Conservation (phyloP, 805 yeast species). For the Wickerhamiella siamensis region DNA sequence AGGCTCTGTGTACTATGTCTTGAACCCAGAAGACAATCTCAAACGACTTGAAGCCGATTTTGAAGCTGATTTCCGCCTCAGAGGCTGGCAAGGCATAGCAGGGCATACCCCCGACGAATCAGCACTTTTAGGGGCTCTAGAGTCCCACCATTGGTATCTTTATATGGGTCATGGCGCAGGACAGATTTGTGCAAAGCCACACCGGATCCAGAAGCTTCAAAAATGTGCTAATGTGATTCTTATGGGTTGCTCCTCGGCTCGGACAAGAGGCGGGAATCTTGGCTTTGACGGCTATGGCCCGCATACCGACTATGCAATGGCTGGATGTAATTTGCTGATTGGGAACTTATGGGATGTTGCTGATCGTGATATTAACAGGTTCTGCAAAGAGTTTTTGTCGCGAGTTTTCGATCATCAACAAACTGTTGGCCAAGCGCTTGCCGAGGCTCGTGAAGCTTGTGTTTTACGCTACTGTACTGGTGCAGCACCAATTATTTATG, state of each 20-base stretch:
- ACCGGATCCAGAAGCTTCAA: constrained; percentile 35
- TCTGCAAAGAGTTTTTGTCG: constrained; percentile 45
- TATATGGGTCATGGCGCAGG: constrained; percentile 97
- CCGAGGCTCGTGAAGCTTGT: constrained; percentile 50
- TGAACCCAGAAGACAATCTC: constrained; percentile 78
- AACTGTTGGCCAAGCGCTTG: constrained; percentile 35
- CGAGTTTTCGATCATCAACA: constrained; percentile 16
- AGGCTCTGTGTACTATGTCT: constrained; percentile 34
- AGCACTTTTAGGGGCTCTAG: constrained; percentile 33
- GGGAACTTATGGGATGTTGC: constrained; percentile 96
- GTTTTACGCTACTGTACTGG: constrained; percentile 68
- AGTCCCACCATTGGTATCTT: constrained; percentile 37
- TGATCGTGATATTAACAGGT: constrained; percentile 82
- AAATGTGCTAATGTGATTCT: constrained; percentile 33
- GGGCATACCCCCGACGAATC: constrained; percentile 47
- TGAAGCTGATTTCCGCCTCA: constrained; percentile 28
- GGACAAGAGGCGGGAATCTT: constrained; percentile 26
- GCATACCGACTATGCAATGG: constrained; percentile 55
- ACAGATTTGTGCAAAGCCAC: constrained; percentile 57
- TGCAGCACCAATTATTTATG: constrained; percentile 84
- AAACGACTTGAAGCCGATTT: constrained; percentile 48
- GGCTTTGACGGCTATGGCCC: constrained; percentile 63
- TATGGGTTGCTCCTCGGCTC: constrained; percentile 79
- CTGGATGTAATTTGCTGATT: constrained; percentile 70
- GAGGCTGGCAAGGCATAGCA: constrained; percentile 39